These are phyloP conservation scores for Myxozyma kluyveri DNA, from an alignment of 805 yeast genomes.

Conservation along the genomic window DNA sequence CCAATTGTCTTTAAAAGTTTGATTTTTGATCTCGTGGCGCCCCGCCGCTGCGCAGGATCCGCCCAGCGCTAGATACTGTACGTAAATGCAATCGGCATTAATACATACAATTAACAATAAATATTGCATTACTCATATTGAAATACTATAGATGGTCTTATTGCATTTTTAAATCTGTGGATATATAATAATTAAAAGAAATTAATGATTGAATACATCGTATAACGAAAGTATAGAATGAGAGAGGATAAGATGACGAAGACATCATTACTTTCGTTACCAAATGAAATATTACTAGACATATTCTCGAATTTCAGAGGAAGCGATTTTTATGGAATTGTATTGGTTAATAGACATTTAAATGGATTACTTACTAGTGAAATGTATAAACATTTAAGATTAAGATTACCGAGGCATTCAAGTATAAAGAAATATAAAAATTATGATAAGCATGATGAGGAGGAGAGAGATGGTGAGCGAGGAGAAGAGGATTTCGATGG, in stretches of 20 bases:
- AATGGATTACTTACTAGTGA: slow-evolving; percentile 17
- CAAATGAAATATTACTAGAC: slow-evolving; percentile 24
- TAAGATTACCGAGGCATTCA: slow-evolving; percentile 19
- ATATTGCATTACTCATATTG: no score
- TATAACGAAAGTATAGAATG: not conserved
- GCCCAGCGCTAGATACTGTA: no score
- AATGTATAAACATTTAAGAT: slow-evolving; percentile 24
- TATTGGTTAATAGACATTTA: slow-evolving; percentile 24
- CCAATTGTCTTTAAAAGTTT: no score
- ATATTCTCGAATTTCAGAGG: slow-evolving; percentile 22
- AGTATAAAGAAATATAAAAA: not conserved
- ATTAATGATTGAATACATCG: no score
- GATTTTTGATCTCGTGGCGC: no score
- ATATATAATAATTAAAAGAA: no score
- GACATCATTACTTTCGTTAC: slow-evolving; percentile 20
- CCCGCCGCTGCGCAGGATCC: no score
- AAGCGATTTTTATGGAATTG: slow-evolving; percentile 25
- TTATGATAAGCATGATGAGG: slow-evolving; percentile 1
- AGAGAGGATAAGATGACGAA: not conserved
- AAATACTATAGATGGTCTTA: no score
- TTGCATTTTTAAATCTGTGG: no score
- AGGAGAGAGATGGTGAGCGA: not conserved
- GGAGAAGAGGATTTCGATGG: not conserved
- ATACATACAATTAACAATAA: no score
- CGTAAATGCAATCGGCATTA: no score